Evolutionary conservation across 2,329 filamentous ascomycete genomes (phyloP), one percentile per base, ranked within the genome.

Genomic region (Paraphoma sp.): DNA sequence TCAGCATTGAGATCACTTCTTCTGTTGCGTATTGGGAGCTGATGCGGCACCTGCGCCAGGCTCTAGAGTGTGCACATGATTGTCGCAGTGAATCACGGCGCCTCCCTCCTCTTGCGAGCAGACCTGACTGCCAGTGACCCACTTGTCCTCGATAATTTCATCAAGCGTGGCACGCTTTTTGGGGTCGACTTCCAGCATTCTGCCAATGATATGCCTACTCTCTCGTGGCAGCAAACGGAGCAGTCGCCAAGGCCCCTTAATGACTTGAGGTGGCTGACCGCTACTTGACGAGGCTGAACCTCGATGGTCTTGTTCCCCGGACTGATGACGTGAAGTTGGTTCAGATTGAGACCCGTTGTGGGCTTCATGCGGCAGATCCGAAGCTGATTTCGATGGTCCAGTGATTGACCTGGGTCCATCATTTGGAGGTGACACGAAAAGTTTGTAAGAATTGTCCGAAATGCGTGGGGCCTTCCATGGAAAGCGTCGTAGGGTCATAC

Each of bases 391-490:
- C 0, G 74, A 73, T 2, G 65, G 60, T 14, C 70, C 63, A 14
- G 68, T 71, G 42, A 74, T 74, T 6, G 71, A 68, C 47, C 54
- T 70, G 7, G 70, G 72, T 5, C 72, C 74, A 49, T 75, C 73
- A 3, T 93, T 91, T 1, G 94, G 93, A 7, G 91, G 85, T 1
- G 95, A 87, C 12, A 94, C 89, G 73, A 99, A 99, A 1, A 99
- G 85, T 70, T 94, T 93, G 79, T 92, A 99, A 0, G 93, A 97
- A 76, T 96, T 98, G 76, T 99, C 95, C 3, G 91, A 91, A 74
- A 93, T 81, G 41, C 93, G 87, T 4, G 95, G 95, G 36, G 96
- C 88, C 80, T 99, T 99, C 95, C 95, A 99, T 0, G 95, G 95
- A 72, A 99, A 99, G 36, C 95, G 84, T 18, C 95, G 86, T 42